Evolutionary conservation across 2,329 filamentous ascomycete species (phyloP).

Genomic region (Leptographium wingfieldii): DNA sequence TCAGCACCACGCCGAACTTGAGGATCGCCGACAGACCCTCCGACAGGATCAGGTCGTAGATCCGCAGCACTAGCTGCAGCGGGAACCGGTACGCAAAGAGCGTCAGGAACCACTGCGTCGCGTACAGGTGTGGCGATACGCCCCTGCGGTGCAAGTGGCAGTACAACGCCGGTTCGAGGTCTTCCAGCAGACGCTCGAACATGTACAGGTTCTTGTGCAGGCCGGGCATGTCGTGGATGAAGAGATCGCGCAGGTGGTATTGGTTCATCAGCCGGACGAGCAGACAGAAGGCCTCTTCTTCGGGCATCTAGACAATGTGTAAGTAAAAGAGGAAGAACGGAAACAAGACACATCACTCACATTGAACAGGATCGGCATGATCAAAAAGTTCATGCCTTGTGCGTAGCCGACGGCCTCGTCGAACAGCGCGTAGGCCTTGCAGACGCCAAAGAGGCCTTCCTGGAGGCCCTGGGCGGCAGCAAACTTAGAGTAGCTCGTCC

Average conservation of each 20-base stretch:
- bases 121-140: conserved; percentile 85
- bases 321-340: not conserved
- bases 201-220: conserved; percentile 88
- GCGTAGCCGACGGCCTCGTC: conserved; percentile 93
- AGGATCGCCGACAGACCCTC: conserved; percentile 89
- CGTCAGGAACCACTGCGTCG: conserved; percentile 97
- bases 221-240: conserved; percentile 91
- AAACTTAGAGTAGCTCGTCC: conserved; percentile 95
- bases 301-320: conserved; percentile 58
- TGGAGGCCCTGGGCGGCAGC: conserved; percentile 82
- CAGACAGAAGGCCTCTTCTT: conserved; percentile 91
- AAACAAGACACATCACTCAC: conserved; percentile 32
- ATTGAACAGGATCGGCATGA: conserved; percentile 93
- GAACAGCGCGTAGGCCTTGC: conserved; percentile 93
- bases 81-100: conserved; percentile 98
- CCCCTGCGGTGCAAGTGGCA: conserved; percentile 82
- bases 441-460: conserved; percentile 87
- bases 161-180: conserved; percentile 85
- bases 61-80: conserved; percentile 85
- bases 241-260: conserved; percentile 84
- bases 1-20: conserved; percentile 87
- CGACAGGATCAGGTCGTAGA: conserved; percentile 89
- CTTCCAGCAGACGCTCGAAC: conserved; percentile 87
- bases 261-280: conserved; percentile 94
- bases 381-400: conserved; percentile 97